Base-by-base conservation (phyloP, 805 yeast species). In the Hanseniaspora osmophila region DNA sequence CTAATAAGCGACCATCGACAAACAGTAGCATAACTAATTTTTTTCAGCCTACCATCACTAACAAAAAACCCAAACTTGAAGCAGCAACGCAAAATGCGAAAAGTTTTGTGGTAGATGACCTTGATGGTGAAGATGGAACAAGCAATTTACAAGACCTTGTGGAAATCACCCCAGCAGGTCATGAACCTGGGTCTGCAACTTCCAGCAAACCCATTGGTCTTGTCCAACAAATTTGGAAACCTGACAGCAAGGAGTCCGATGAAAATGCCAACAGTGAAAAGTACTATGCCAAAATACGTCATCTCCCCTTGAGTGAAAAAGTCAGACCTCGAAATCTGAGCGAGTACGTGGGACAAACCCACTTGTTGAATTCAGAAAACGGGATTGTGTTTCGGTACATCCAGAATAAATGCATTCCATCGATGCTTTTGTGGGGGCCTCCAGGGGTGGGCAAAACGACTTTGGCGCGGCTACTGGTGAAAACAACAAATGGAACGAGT, bases 401-500 rank as follows among this genome's bases (percentile, higher is more conserved):
- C 1, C 69, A 71, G 33, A 41, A 33, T 11, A 63, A 72, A 16
- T 62, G 80, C n/a, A 66, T 84, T 7, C 96, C 96, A 1, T 86
- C 96, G 0, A 71, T 92, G 77, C 77, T 92, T 1, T 64, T 92
- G 5, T 83, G 92, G 84, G 99, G 99, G 0, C 95, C 95, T 0
- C 94, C 96, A 1, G 98, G 98, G 0, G 88, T 86, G 2, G 90
- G 69, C 0, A 92, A 92, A 58, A 92, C 98, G 0, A 81, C 96
- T 0, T 58, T 92, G 27, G 92, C 94, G 0, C 61, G 82, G n/a
- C 57, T 72, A 16, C 51, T 70, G 7, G 54, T 69, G 4, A 52
- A 55, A 30, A 52, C 18, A 37, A 30, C 12, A 18, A 39, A 12
- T 37, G 43, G 10, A 48, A 48, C 22, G 41, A 17, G n/a, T 41